Evolutionary conservation across 192 early-diverging fungal species (phyloP).

Genomic region (Umbelopsis sp.): DNA sequence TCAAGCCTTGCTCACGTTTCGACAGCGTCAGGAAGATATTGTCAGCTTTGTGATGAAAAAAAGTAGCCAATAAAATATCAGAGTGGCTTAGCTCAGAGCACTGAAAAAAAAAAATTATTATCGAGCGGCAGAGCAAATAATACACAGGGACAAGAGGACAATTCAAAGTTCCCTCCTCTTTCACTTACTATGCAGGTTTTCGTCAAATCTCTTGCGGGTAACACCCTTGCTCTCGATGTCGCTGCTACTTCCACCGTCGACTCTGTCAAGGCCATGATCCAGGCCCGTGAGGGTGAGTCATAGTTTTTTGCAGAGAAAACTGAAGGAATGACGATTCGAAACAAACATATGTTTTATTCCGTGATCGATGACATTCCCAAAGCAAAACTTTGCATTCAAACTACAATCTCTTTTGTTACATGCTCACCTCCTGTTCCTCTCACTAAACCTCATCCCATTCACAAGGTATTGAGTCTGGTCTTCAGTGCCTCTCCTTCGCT

Average conservation of each 20-base stretch:
- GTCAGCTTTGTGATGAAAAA: not conserved
- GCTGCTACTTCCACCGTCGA: constrained; percentile 44
- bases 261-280: constrained; percentile 58
- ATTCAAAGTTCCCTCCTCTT: constrained; percentile 6
- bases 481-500: constrained; percentile 56
- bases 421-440: no score
- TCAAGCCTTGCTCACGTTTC: not conserved
- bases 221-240: constrained; percentile 61
- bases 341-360: no score
- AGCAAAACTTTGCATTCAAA: no score
- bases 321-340: no score
- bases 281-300: constrained; percentile 51
- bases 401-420: no score
- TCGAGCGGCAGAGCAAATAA: constrained; percentile 5
- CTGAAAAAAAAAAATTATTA: constrained; percentile 11
- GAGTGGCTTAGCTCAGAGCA: not conserved
- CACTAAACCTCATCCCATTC: not conserved
- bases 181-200: constrained; percentile 55
- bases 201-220: constrained; percentile 65
- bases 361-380: no score
- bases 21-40: not conserved
- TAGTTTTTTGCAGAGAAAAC: not conserved
- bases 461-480: constrained; percentile 59
- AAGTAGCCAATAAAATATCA: not conserved
- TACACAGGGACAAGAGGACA: not conserved